These are phyloP conservation scores for Ophiostoma sp. DNA, from an alignment of 2,329 filamentous ascomycete genomes.

Conservation along the genomic window DNA sequence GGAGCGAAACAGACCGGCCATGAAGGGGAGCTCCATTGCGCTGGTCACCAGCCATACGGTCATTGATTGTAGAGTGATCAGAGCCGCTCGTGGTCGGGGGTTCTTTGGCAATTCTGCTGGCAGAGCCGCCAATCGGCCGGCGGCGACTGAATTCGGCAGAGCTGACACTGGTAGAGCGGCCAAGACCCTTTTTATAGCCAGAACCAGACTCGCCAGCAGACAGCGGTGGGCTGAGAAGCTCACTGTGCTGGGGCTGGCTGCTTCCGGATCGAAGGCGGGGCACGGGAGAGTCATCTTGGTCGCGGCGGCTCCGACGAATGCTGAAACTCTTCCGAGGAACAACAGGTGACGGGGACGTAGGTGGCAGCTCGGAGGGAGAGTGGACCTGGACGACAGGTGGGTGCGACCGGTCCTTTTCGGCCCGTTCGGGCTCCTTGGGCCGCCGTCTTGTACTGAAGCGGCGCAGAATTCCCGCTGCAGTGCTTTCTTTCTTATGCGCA, in stretches of 20 bases:
- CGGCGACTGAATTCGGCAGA: conserved; percentile 74
- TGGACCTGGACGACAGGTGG: conserved; percentile 74
- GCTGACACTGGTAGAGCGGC: conserved; percentile 86
- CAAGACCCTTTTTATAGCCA: conserved; percentile 63
- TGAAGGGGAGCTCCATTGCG: conserved; percentile 32
- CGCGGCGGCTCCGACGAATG: conserved; percentile 57
- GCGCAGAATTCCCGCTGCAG: conserved; percentile 75
- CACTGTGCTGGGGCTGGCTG: conserved; percentile 67
- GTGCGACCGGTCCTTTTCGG: conserved; percentile 59
- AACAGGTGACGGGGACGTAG: background rate
- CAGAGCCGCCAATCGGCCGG: conserved; percentile 36
- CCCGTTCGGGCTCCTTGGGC: conserved; percentile 55
- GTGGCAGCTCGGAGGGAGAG: conserved; percentile 55
- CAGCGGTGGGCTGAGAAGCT: conserved; percentile 68
- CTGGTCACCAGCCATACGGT: conserved; percentile 46
- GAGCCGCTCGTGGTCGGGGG: conserved; percentile 72
- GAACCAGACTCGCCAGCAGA: conserved; percentile 53
- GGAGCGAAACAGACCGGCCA: conserved; percentile 56
- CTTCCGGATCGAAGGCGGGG: conserved; percentile 49
- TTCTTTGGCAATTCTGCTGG: conserved; percentile 49
- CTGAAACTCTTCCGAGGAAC: conserved; percentile 82
- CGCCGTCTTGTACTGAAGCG: conserved; percentile 84
- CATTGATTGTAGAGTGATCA: conserved; percentile 59
- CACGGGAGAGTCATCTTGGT: conserved; percentile 46
- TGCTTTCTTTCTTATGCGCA: conserved; percentile 74